Evolutionary conservation across 495 filamentous ascomycete species (phyloP).

Genomic region (Hypoxylon cercidicola): DNA sequence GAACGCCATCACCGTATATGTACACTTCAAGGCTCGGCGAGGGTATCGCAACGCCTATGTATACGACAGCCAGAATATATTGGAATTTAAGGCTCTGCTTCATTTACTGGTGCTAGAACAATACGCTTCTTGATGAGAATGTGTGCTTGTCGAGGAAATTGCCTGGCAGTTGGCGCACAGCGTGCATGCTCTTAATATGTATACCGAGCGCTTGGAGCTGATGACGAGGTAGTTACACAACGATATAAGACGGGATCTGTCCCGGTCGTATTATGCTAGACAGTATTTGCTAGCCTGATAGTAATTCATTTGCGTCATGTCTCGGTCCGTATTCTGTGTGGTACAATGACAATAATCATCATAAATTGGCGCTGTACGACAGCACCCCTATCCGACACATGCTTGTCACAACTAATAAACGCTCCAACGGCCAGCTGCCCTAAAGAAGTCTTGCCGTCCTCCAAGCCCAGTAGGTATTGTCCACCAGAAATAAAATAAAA

Average conservation of each 20-base stretch:
- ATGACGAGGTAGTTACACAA: conserved; percentile 22
- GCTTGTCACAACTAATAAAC: no score
- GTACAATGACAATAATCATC: neutral
- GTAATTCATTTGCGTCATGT: neutral
- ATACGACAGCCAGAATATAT: no score
- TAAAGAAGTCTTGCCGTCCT: no score
- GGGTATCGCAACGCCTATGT: no score
- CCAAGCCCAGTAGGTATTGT: no score
- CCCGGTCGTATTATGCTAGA: conserved; percentile 10
- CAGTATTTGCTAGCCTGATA: conserved; percentile 1
- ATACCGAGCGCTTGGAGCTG: neutral
- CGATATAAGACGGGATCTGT: neutral
- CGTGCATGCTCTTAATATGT: conserved; percentile 6
- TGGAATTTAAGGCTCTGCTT: no score
- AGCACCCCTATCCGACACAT: neutral
- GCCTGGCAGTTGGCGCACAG: neutral
- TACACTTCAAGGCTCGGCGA: no score
- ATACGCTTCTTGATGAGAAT: neutral
- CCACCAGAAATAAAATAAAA: no score
- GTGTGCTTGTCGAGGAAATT: neutral
- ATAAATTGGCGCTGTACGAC: neutral
- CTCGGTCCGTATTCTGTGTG: neutral
- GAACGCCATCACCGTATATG: no score
- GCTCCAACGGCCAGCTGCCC: no score
- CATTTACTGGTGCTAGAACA: no score